A percentile compares a stretch with the other conserved stretches of the same genome.
Evolutionary conservation across 352 stramenopile genomes (phyloP).

Genomic region (Phytophthora meadii): DNA sequence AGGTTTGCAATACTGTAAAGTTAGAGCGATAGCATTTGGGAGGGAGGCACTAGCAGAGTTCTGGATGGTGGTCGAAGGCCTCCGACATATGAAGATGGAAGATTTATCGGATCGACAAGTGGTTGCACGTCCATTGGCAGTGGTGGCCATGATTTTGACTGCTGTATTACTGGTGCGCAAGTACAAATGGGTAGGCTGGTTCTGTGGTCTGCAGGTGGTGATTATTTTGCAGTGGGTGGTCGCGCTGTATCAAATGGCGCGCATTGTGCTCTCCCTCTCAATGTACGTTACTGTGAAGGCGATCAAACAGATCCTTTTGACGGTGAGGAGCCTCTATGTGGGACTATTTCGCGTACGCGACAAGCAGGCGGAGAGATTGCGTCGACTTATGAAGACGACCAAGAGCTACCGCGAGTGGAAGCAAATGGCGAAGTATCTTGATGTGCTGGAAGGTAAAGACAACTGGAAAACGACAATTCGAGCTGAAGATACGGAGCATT

Average conservation of each 20-base stretch:
- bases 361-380: conserved; percentile 62
- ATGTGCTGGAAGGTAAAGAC: conserved; percentile 65
- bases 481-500: conserved; percentile 58
- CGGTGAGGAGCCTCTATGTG: conserved; percentile 34
- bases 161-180: conserved; percentile 47
- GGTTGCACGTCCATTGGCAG: conserved; percentile 41
- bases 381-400: conserved; percentile 66
- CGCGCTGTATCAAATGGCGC: conserved; percentile 69
- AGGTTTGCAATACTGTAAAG: conserved; percentile 23
- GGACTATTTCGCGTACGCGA: conserved; percentile 48
- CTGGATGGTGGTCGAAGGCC: conserved; percentile 32
- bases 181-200: conserved; percentile 74
- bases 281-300: conserved; percentile 61
- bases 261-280: conserved; percentile 63
- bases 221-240: conserved; percentile 72
- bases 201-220: conserved; percentile 58
- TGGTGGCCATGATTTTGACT: conserved; percentile 19
- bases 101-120: conserved; percentile 49
- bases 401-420: conserved; percentile 64
- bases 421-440: conserved; percentile 69
- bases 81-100: conserved; percentile 35
- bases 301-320: conserved; percentile 47
- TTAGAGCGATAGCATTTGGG: not conserved
- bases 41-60: conserved; percentile 45
- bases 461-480: conserved; percentile 63